phyloP scores from a whole-genome alignment of 2,329 filamentous ascomycete species.

The Arachnopeziza araneosa region DNA sequence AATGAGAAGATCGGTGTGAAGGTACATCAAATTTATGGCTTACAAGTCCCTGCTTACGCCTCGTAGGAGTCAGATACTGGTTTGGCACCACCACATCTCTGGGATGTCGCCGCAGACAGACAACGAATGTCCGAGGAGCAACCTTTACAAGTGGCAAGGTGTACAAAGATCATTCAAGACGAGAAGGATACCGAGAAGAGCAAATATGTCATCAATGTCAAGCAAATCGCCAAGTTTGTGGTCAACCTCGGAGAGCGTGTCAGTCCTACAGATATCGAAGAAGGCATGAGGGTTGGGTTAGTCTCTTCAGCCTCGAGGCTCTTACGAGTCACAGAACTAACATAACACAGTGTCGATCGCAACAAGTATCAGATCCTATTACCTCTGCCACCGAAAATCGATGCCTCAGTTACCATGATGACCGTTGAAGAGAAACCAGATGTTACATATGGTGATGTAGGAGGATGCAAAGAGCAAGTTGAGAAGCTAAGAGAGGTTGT shows the following conservation, averaged over 20 bases:
- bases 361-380: conserved; percentile 99
- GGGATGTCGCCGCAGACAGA: conserved; percentile 95
- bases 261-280: conserved; percentile 96
- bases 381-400: conserved; percentile 94
- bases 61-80: conserved; percentile 94
- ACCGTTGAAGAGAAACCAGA: conserved; percentile 99
- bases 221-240: conserved; percentile 99
- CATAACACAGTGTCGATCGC: conserved; percentile 64
- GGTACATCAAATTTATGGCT: conserved; percentile 36
- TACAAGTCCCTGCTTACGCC: conserved; percentile 8
- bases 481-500: conserved; percentile 98
- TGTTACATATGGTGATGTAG: conserved; percentile 97
- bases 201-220: conserved; percentile 99
- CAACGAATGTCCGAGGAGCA: conserved; percentile 99
- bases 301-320: conserved; percentile 21
- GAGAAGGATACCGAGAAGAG: conserved; percentile 95
- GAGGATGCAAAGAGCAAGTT: conserved; percentile 98
- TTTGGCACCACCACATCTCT: conserved; percentile 94
- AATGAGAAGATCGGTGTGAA: conserved; percentile 97
- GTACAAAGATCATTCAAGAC: conserved; percentile 98
- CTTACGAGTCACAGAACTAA: conserved; percentile 11
- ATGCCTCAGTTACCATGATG: conserved; percentile 99
- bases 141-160: conserved; percentile 91
- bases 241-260: conserved; percentile 96
- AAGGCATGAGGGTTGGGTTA: conserved; percentile 93